Conservation (phyloP, 805 yeast genomes). For the Teunomyces aglyptinius region DNA sequence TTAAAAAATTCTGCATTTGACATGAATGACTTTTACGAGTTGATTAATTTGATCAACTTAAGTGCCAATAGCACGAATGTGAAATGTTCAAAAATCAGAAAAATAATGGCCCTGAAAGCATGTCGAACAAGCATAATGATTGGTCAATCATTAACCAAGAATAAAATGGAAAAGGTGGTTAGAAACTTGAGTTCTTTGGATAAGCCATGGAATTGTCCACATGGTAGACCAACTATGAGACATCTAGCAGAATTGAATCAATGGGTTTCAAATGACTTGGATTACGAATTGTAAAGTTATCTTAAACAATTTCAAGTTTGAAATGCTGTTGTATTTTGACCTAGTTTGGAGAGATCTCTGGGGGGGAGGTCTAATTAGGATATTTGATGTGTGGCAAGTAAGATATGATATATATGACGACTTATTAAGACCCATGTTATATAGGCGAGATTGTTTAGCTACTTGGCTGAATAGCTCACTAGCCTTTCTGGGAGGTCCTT, state of each 20-base stretch:
- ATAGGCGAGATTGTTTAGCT: no score
- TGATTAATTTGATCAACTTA: constrained; percentile 65
- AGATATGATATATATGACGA: no score
- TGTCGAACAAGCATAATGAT: constrained; percentile 94
- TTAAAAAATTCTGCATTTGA: constrained; percentile 71
- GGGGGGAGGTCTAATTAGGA: no score
- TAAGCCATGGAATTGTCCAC: constrained; percentile 97
- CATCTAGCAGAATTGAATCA: constrained; percentile 64
- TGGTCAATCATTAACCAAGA: constrained; percentile 62
- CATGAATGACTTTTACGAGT: constrained; percentile 68
- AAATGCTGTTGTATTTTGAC: no score
- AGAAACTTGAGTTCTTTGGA: constrained; percentile 65
- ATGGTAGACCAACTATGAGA: constrained; percentile 96
- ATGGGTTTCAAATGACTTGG: constrained; percentile 11
- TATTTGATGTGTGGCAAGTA: no score
- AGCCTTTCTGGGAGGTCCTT: no score
- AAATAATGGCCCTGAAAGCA: constrained; percentile 92
- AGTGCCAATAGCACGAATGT: constrained; percentile 27
- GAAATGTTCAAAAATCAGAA: constrained; percentile 73
- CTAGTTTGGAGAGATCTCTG: no score
- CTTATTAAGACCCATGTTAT: no score
- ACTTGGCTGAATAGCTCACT: no score
- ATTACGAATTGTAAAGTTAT: constrained; percentile 7
- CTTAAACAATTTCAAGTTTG: no score
- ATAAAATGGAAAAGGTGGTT: constrained; percentile 69